Conservation (phyloP, 192 early-diverging fungal genomes). For the Podila clonocystis region DNA sequence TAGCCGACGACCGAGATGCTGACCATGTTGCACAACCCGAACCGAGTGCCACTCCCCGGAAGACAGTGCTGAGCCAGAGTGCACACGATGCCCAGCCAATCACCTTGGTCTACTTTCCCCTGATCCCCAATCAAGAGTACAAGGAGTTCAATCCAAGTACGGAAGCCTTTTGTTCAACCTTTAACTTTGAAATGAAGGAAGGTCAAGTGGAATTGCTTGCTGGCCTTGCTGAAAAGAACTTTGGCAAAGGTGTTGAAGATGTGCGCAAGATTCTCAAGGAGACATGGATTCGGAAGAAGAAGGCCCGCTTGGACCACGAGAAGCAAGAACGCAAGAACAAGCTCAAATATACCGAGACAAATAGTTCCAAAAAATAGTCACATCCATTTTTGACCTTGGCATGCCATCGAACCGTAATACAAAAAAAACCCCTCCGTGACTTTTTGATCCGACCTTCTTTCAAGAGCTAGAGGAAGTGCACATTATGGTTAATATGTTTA, state of each 20-base stretch:
- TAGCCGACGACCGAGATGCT: constrained; percentile 52
- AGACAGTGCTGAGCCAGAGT: background rate
- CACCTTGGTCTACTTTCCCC: constrained; percentile 71
- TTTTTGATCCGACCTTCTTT: background rate
- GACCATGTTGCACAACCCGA: constrained; percentile 48
- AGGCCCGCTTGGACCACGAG: constrained; percentile 26
- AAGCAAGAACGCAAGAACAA: constrained; percentile 18
- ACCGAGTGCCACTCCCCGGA: constrained; percentile 7
- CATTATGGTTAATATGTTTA: too few species aligned
- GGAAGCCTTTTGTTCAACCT: constrained; percentile 71
- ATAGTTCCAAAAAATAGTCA: background rate
- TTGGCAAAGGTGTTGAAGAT: constrained; percentile 40
- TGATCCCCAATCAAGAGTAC: constrained; percentile 67
- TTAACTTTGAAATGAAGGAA: constrained; percentile 73
- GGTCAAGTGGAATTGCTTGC: constrained; percentile 71
- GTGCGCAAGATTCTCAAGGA: constrained; percentile 48
- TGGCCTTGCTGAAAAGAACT: constrained; percentile 63
- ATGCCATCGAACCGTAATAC: background rate
- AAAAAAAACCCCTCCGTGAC: background rate
- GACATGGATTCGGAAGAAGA: constrained; percentile 46
- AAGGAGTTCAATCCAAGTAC: constrained; percentile 71
- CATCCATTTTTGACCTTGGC: background rate
- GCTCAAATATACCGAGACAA: background rate
- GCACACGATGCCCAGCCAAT: constrained; percentile 36
- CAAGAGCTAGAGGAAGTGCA: background rate